A percentile compares a stretch with the other conserved stretches of the same genome.
Conservation (phyloP, 345 rosid species). For the Eucalyptus melliodora region DNA sequence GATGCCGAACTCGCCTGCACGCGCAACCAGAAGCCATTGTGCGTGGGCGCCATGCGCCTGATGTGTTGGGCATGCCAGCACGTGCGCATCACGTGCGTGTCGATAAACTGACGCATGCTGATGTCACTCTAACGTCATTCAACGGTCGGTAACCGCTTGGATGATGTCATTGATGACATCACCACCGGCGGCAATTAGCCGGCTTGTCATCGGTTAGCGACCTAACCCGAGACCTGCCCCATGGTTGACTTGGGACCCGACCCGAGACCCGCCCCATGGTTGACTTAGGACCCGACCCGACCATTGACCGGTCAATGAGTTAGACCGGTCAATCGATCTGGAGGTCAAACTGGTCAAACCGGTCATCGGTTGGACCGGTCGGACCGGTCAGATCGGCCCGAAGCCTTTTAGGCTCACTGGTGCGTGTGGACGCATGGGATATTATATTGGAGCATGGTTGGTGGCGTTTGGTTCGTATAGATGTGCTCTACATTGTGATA, state of each 20-base stretch:
- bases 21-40: rapidly evolving
- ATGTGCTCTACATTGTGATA: too few species aligned
- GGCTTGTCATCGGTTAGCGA: rapidly evolving
- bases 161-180: too few species aligned
- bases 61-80: rapidly evolving
- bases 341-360: too few species aligned
- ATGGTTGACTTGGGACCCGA: rapidly evolving
- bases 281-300: rapidly evolving
- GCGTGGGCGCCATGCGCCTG: rapidly evolving
- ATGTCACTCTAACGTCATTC: too few species aligned
- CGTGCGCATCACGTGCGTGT: rapidly evolving
- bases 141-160: rapidly evolving
- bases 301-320: rapidly evolving
- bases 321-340: rapidly evolving
- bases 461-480: rapidly evolving
- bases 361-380: rapidly evolving
- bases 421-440: rapidly evolving
- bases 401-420: too few species aligned
- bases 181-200: too few species aligned
- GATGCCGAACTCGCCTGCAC: rapidly evolving
- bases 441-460: too few species aligned
- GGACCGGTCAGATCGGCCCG: rapidly evolving
- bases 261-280: too few species aligned
- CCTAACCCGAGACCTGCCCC: rapidly evolving
- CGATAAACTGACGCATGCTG: rapidly evolving